Base-by-base conservation (phyloP, 208 protist species). In the Acanthamoeba sp. region DNA sequence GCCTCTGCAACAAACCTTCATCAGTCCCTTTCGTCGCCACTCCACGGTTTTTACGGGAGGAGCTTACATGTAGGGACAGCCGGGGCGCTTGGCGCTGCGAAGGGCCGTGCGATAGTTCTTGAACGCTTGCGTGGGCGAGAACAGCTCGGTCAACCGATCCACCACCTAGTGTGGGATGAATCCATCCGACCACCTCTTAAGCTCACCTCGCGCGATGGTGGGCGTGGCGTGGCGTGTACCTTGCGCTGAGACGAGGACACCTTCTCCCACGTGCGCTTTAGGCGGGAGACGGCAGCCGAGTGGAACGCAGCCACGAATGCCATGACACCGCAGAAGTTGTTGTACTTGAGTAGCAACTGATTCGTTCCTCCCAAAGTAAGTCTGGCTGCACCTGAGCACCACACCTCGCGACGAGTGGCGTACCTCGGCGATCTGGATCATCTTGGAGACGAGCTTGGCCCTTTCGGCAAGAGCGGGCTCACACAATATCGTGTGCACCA, bases 271-370 rank as follows among this genome's bases (percentile, higher is more conserved):
- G 64, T 73, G 12, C 64, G 64, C 18, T 14, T n/a, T 2, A 73
- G 64, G 7, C 64, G 64, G n/a, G 64, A 42, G 7, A 73, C 27
- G 64, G 64, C 64, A n/a, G n/a, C 64, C 27, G 64, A 73, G 16
- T 73, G 18, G 34, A 73, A 36, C 27, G 64, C 64, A 12, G 64
- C 64, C n/a, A 73, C 64, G 27, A 73, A 73, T 2, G 64, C 64
- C 64, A 73, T 73, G 7, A 73, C 64, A 2, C 64, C 64, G 34
- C 64, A 73, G 64, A 42, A 73, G 64, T 73, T 73, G 64, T 73
- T 73, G 64, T 73, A 36, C n/a, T 36, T n/a, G 22, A 73, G 64
- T 16, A 66, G n/a, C n/a, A 66, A 14, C 59, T 66, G n/a, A n/a
- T n/a, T n/a, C n/a, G n/a, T n/a, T n/a, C n/a, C n/a, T n/a, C n/a